These are phyloP conservation scores for Malania oleifera DNA, from an alignment of 164 flowering plant genomes.

Conservation along the genomic window DNA sequence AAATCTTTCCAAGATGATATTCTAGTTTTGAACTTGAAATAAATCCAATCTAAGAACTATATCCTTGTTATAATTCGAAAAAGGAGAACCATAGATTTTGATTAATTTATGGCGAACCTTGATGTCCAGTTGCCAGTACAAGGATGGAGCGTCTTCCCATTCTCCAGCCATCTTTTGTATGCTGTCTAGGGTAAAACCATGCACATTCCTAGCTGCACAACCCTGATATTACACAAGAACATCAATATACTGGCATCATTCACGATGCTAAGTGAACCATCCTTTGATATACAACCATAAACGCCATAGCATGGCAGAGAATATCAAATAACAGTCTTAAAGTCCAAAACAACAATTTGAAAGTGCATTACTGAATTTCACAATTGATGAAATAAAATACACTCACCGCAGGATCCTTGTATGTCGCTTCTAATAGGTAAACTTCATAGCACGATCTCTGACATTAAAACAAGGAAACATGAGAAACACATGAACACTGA, in stretches of 20 bases:
- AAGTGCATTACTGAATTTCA: not conserved
- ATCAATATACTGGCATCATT: constrained; percentile 4
- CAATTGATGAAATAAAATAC: not conserved
- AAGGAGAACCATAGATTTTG: not conserved
- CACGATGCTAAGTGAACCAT: not conserved
- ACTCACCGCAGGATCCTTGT: constrained; percentile 91
- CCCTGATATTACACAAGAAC: constrained; percentile 51
- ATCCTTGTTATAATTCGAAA: too few relatives aligned
- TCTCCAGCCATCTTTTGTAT: constrained; percentile 71
- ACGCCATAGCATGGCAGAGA: too few relatives aligned
- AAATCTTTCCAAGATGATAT: too few relatives aligned
- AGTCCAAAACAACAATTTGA: too few relatives aligned
- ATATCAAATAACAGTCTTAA: not conserved
- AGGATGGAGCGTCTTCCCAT: constrained; percentile 90
- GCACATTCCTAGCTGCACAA: constrained; percentile 96
- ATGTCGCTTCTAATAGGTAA: constrained; percentile 81
- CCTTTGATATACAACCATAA: not conserved
- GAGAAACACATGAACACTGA: constrained; percentile 5
- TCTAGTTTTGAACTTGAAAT: not conserved
- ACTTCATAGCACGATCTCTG: constrained; percentile 97
- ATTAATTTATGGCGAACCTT: constrained; percentile 58
- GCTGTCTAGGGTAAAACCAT: constrained; percentile 67
- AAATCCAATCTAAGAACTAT: too few relatives aligned
- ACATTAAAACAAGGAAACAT: constrained; percentile 19
- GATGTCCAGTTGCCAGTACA: constrained; percentile 65